Evolutionary conservation across 2,329 filamentous ascomycete species (phyloP), one percentile per base, ranked within the genome.

Genomic region (Fusarium incarnatum): DNA sequence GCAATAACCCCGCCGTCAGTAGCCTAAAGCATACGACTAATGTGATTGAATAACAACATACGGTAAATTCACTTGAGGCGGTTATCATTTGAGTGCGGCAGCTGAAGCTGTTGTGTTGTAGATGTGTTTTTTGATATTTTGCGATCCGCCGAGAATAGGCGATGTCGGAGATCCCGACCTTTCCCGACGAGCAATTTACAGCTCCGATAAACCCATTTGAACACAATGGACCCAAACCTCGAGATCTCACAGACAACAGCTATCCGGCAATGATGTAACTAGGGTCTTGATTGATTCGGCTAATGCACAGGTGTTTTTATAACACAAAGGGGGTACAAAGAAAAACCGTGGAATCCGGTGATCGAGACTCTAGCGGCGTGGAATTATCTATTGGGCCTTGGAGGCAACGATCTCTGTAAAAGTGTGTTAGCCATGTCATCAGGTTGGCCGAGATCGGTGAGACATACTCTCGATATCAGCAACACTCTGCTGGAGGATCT

Each of bases 401-500:
- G 87, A 83, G 67, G 86, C 82, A 76, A 90, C 84, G 77, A 91
- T 90, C 81, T 84, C 88, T 91, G 79, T 22, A 57, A 27, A 18
- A 12, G 3, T 10, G 6, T 77, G 84, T 80, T 84, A 83, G 72
- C 68, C 54, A 44, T 30, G 34, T 18, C 34, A 50, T 47, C 53
- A 20, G 55, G 34, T 9, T 30, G 30, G 15, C 11, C 27, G 20
- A 34, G 30, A 23, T 20, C 13, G 18, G 49, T 9, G 28, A 72
- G 72, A 78, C 79, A 75, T 87, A 98, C 94, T 95, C 91, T 99
- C 96, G 80, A 99, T 91, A 83, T 99, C 96, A 72, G 92, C 85
- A 79, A 99, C 89, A 83, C 94, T 97, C 89, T 99, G 96, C 86
- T 96, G 92, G 77, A 99, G 90, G 79, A 99, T 98, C 87, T 98